Evolutionary conservation across 495 filamentous ascomycete species (phyloP).

Genomic region (Podospora pseudoanserina): DNA sequence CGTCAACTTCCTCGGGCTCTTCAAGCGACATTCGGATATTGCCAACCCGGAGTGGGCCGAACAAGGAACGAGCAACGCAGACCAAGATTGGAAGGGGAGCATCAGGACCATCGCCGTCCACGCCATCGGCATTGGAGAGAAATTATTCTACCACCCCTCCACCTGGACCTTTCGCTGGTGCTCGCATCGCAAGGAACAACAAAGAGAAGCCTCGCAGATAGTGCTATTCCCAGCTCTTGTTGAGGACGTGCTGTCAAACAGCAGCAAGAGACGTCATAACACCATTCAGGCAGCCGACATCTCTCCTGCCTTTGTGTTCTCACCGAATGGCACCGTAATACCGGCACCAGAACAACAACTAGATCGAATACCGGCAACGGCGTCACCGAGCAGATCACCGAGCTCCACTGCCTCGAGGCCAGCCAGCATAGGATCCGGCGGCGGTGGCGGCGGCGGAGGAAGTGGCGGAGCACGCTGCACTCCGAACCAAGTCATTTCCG

Average conservation of each 20-base stretch:
- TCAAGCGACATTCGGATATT: not conserved
- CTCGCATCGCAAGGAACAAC: not conserved
- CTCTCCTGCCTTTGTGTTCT: not conserved
- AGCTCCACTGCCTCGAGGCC: not conserved
- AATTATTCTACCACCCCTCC: not conserved
- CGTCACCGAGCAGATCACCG: not conserved
- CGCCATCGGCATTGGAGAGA: not conserved
- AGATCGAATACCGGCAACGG: not conserved
- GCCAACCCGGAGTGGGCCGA: not conserved
- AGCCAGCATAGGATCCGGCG: not conserved
- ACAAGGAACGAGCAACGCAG: not conserved
- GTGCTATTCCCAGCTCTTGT: not conserved
- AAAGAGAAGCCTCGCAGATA: not conserved
- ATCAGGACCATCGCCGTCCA: conserved; percentile 4
- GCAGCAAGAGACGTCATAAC: not conserved
- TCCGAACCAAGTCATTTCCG: not conserved
- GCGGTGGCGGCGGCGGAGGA: too few species aligned
- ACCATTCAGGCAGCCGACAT: not conserved
- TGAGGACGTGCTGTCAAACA: not conserved
- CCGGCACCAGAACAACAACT: not conserved
- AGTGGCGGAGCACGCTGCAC: not conserved
- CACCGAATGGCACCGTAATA: not conserved
- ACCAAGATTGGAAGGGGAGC: not conserved
- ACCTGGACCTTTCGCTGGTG: conserved; percentile 2
- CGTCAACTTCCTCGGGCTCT: not conserved